A percentile compares a stretch with the other conserved stretches of the same genome.
phyloP scores from a whole-genome alignment of 495 filamentous ascomycete genomes.

The Xylaria venustula region DNA sequence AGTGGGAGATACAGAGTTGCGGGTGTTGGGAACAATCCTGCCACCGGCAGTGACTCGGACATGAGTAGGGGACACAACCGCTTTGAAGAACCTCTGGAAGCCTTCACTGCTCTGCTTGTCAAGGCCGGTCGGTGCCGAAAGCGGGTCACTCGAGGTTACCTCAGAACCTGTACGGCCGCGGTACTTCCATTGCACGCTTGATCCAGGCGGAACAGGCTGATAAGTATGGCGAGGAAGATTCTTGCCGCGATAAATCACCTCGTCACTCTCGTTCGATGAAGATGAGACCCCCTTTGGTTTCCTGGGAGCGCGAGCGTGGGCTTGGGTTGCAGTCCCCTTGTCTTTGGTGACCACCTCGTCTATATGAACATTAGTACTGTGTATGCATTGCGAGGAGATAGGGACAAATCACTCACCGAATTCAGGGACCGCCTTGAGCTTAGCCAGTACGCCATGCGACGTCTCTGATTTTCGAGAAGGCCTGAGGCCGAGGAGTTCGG shows the following conservation, averaged over 20 bases:
- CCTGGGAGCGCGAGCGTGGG: conserved; percentile 11
- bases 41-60: conserved; percentile 56
- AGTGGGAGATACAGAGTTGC: conserved; percentile 43
- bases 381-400: too few species aligned
- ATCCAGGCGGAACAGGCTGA: background rate
- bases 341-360: conserved; percentile 18
- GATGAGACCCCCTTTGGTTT: conserved; percentile 21
- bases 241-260: conserved; percentile 23
- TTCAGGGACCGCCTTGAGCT: conserved; percentile 29
- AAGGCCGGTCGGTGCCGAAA: conserved; percentile 44
- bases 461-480: background rate
- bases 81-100: conserved; percentile 56
- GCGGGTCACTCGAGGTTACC: conserved; percentile 34
- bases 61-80: conserved; percentile 54
- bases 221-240: background rate
- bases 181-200: conserved; percentile 38
- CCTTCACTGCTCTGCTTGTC: conserved; percentile 50
- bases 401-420: conserved; percentile 27
- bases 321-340: conserved; percentile 5
- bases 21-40: conserved; percentile 56
- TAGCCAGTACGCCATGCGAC: conserved; percentile 5
- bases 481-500: conserved; percentile 38
- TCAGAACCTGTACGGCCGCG: conserved; percentile 41
- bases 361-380: conserved; percentile 2
- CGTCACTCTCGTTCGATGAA: conserved; percentile 24